Conservation (phyloP, 352 stramenopile genomes). For the Elongisporangium anandrum region DNA sequence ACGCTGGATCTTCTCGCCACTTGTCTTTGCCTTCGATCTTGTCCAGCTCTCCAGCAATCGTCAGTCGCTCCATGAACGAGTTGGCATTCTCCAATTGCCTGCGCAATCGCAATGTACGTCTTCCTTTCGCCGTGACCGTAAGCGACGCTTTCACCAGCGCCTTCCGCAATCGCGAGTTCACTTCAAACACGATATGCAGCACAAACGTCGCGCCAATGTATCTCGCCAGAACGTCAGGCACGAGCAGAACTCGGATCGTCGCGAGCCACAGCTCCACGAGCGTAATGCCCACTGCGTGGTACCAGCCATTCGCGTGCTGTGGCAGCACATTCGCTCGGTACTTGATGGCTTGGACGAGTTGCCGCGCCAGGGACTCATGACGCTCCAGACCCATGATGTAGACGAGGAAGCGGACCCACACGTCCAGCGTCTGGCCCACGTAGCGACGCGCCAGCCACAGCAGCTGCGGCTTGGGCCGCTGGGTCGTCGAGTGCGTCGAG, state of each 20-base stretch:
- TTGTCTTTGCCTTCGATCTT: slow-evolving; percentile 82
- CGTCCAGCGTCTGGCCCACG: slow-evolving; percentile 27
- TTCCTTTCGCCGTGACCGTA: slow-evolving; percentile 40
- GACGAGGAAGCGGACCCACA: slow-evolving; percentile 77
- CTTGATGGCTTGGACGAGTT: slow-evolving; percentile 43
- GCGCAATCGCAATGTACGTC: slow-evolving; percentile 36
- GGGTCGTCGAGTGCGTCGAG: slow-evolving; percentile 15
- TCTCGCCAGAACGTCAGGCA: slow-evolving; percentile 75
- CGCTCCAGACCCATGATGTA: slow-evolving; percentile 68
- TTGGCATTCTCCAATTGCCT: slow-evolving; percentile 53
- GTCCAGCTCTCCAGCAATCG: slow-evolving; percentile 73
- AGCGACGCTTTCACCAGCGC: slow-evolving; percentile 26
- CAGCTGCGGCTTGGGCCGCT: slow-evolving; percentile 9
- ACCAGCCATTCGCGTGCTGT: slow-evolving; percentile 23
- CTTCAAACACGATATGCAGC: slow-evolving; percentile 78
- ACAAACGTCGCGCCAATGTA: slow-evolving; percentile 72
- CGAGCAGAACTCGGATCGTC: slow-evolving; percentile 61
- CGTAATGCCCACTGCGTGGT: slow-evolving; percentile 51
- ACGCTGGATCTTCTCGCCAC: slow-evolving; percentile 70
- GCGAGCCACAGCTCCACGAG: slow-evolving; percentile 72
- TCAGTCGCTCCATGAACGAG: slow-evolving; percentile 64
- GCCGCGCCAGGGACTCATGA: slow-evolving; percentile 45
- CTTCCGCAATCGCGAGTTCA: slow-evolving; percentile 33
- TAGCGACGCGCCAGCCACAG: slow-evolving; percentile 16
- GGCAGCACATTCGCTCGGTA: slow-evolving; percentile 33